A percentile compares a stretch with the other conserved stretches of the same genome.
These are phyloP conservation scores for Globisporangium alternatum DNA, from an alignment of 352 stramenopile genomes.

Conservation along the genomic window DNA sequence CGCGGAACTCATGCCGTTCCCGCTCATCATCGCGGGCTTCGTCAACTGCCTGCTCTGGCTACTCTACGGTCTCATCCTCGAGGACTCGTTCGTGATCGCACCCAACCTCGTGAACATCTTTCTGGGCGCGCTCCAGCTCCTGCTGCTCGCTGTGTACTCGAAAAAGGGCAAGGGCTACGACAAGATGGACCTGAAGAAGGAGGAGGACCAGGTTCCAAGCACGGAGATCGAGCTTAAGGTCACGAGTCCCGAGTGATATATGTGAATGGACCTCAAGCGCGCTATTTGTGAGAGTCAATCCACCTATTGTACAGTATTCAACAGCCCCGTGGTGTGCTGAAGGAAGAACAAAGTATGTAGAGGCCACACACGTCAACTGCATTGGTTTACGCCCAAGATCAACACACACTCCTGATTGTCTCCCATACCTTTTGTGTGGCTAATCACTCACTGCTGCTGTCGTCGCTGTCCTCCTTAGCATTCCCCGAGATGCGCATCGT, in stretches of 20 bases:
- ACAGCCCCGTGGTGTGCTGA: background rate
- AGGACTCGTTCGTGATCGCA: constrained; percentile 53
- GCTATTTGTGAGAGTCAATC: background rate
- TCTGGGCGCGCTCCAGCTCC: constrained; percentile 51
- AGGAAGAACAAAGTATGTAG: no score
- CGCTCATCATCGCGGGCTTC: constrained; percentile 47
- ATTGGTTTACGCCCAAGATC: background rate
- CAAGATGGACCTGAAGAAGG: constrained; percentile 22
- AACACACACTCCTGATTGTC: background rate
- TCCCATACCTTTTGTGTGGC: background rate
- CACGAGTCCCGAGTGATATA: background rate
- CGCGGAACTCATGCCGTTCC: constrained; percentile 34
- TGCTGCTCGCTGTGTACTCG: constrained; percentile 38
- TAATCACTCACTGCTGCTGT: background rate
- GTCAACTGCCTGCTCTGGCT: constrained; percentile 56
- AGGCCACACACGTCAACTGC: background rate
- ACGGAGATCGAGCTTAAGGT: constrained; percentile 9
- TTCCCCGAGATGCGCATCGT: background rate
- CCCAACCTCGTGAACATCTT: constrained; percentile 61
- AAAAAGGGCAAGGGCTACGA: constrained; percentile 24
- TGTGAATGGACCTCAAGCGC: no score
- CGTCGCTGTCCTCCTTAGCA: background rate
- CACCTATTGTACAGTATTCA: background rate
- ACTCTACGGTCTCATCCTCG: constrained; percentile 44
- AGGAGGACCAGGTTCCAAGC: background rate